These are phyloP conservation scores for Phytopythium delawarense DNA, from an alignment of 352 stramenopile genomes.

Conservation along the genomic window DNA sequence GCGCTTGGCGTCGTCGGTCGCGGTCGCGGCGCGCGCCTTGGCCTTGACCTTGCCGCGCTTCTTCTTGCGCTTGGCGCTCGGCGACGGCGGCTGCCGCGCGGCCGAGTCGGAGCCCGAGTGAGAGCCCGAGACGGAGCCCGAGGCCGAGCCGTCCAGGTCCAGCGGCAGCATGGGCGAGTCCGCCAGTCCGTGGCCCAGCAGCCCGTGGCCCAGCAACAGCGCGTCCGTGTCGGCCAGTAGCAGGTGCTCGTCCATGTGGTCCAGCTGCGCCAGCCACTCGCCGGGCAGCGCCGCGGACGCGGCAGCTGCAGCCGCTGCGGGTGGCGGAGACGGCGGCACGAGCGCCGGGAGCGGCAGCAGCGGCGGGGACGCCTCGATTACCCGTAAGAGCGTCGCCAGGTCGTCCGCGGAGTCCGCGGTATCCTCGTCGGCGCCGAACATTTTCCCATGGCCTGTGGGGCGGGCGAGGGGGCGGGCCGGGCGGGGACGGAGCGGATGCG, in stretches of 20 bases:
- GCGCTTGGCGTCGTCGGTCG: neutral
- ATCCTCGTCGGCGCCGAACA: slow-evolving; percentile 5
- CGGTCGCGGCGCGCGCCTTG: neutral
- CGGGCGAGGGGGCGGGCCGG: neutral
- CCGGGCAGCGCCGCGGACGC: neutral
- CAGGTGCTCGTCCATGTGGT: slow-evolving; percentile 7
- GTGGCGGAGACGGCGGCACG: neutral
- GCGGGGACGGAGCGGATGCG: neutral
- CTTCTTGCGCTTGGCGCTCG: slow-evolving; percentile 1
- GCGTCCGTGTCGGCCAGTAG: slow-evolving; percentile 17
- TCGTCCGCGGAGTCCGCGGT: slow-evolving; percentile 1
- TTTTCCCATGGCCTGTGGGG: slow-evolving; percentile 2
- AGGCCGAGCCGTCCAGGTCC: neutral
- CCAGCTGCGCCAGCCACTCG: neutral
- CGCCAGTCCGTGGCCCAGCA: too few species aligned
- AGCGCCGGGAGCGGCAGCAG: slow-evolving; percentile 2
- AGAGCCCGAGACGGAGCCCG: neutral
- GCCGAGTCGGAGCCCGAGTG: neutral
- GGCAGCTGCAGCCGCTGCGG: neutral
- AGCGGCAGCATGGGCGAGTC: neutral
- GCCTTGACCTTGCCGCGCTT: neutral
- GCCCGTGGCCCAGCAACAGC: neutral
- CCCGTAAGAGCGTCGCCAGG: slow-evolving; percentile 3
- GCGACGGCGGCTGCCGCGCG: neutral
- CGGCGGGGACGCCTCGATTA: slow-evolving; percentile 9